A percentile compares a stretch with the other conserved stretches of the same genome.
These are phyloP conservation scores for Lichtheimia ramosa DNA, from an alignment of 371 early-diverging fungal species.

Conservation along the genomic window DNA sequence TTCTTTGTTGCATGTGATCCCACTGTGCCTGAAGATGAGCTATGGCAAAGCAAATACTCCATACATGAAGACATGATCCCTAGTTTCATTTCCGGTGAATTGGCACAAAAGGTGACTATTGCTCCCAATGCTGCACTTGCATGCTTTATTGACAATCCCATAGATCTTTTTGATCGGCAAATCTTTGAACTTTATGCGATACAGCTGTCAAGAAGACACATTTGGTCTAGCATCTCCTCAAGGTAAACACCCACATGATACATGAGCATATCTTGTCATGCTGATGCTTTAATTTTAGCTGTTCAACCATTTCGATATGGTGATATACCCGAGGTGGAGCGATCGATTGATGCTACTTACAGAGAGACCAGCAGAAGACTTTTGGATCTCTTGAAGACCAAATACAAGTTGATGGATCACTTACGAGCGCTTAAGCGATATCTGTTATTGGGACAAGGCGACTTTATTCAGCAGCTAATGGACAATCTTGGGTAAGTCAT, in stretches of 20 bases:
- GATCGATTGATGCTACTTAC: conserved; percentile 76
- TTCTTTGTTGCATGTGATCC: conserved; percentile 79
- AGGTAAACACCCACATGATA: neutral
- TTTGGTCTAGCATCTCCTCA: conserved; percentile 13
- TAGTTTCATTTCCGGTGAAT: conserved; percentile 68
- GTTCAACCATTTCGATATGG: conserved; percentile 64
- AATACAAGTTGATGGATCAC: conserved; percentile 84
- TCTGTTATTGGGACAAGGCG: conserved; percentile 93
- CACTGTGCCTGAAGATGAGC: conserved; percentile 61
- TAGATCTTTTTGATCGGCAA: conserved; percentile 92
- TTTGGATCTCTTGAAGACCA: conserved; percentile 68
- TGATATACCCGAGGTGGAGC: conserved; percentile 69
- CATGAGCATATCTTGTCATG: neutral
- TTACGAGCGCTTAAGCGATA: conserved; percentile 86
- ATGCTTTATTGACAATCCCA: conserved; percentile 9
- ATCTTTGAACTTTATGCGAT: conserved; percentile 89
- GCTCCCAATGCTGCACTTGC: neutral
- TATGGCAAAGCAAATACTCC: conserved; percentile 82
- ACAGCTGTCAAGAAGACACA: conserved; percentile 74
- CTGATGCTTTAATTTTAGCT: conserved; percentile 6
- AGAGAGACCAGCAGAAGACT: conserved; percentile 69
- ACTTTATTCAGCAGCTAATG: conserved; percentile 90
- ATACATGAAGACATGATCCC: conserved; percentile 84
- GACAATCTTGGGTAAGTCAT: conserved; percentile 72
- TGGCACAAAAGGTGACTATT: conserved; percentile 75